Conservation (phyloP, 2,329 filamentous ascomycete species). For the Fusarium sp. region DNA sequence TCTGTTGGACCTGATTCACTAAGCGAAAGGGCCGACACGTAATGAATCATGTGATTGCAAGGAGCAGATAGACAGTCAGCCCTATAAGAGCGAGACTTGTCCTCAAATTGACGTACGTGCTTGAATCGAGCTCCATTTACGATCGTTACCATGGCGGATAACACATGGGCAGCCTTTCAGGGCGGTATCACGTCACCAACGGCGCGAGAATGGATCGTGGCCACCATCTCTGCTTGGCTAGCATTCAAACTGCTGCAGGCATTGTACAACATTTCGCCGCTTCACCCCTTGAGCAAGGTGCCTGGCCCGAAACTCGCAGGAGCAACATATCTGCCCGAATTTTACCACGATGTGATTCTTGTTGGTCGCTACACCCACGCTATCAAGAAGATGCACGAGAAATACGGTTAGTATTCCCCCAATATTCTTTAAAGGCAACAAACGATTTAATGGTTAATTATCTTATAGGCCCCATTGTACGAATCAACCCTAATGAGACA, state of each 20-base stretch:
- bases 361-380: conserved; percentile 28
- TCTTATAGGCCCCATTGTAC: conserved; percentile 2
- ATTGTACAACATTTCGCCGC: conserved; percentile 23
- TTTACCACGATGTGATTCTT: conserved; percentile 27
- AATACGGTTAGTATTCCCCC: background rate
- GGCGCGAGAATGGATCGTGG: background rate
- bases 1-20: too few relatives aligned
- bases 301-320: conserved; percentile 22
- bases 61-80: background rate
- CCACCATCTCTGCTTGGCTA: background rate
- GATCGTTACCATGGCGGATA: conserved; percentile 1
- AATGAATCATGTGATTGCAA: conserved; percentile 3
- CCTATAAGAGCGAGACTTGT: background rate
- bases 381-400: conserved; percentile 24
- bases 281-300: conserved; percentile 21
- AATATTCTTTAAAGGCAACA: fast-evolving
- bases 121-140: background rate
- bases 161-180: background rate
- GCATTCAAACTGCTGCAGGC: background rate
- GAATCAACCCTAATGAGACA: conserved; percentile 18
- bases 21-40: too few relatives aligned
- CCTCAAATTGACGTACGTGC: background rate
- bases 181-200: background rate
- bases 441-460: fast-evolving
- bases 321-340: conserved; percentile 28